Conservation (phyloP, 2,329 filamentous ascomycete species). For the Purpureocillium lavendulum region DNA sequence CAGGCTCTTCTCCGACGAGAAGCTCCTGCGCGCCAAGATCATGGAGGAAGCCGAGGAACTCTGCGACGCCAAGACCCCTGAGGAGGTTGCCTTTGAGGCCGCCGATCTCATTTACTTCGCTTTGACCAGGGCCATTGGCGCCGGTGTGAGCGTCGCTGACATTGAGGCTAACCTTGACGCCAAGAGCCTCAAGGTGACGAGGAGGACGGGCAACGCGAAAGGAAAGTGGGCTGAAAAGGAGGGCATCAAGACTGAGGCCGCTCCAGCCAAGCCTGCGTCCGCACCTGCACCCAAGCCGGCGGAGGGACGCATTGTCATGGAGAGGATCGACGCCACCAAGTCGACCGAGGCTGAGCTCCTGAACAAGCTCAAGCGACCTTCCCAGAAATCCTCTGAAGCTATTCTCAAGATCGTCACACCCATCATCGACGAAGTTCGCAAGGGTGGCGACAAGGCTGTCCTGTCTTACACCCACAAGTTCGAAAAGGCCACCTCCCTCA, state of each 20-base stretch:
- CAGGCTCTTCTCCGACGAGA: conserved; percentile 82
- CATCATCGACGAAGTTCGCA: conserved; percentile 81
- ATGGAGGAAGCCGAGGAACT: conserved; percentile 97
- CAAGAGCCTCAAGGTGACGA: conserved; percentile 92
- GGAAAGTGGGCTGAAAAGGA: conserved; percentile 83
- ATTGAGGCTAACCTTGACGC: conserved; percentile 88
- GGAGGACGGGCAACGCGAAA: conserved; percentile 89
- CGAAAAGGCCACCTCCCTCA: conserved; percentile 87
- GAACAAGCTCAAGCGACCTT: conserved; percentile 75
- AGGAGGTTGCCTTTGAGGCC: conserved; percentile 87
- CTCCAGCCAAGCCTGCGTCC: conserved; percentile 21
- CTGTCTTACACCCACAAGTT: conserved; percentile 96
- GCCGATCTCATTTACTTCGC: conserved; percentile 96
- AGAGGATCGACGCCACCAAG: conserved; percentile 61
- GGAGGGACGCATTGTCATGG: conserved; percentile 67
- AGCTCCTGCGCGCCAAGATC: conserved; percentile 87
- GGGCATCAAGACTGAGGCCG: conserved; percentile 45
- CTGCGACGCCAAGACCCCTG: conserved; percentile 72
- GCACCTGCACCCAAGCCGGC: conserved; percentile 25
- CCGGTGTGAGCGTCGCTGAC: conserved; percentile 78
- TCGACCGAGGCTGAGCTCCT: conserved; percentile 58
- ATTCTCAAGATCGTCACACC: conserved; percentile 87
- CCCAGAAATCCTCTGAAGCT: conserved; percentile 87
- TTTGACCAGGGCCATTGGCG: conserved; percentile 76
- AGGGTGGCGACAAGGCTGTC: conserved; percentile 77